These are phyloP conservation scores for Arthrobotrys megalospora DNA, from an alignment of 2,329 filamentous ascomycete species.

Conservation along the genomic window DNA sequence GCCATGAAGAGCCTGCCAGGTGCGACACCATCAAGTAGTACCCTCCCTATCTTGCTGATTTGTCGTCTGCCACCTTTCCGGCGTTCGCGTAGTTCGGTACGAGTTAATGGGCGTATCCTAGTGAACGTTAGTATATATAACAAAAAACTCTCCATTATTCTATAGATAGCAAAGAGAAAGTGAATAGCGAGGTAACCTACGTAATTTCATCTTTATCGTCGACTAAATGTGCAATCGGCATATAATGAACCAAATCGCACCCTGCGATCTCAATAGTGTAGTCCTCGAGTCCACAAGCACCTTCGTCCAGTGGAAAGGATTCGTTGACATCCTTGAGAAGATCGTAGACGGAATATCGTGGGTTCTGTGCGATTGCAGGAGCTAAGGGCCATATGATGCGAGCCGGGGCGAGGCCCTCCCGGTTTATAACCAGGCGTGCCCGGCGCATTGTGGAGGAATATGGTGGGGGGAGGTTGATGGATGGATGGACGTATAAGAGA, in stretches of 20 bases:
- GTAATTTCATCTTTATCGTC: constrained; percentile 63
- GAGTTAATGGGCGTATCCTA: constrained; percentile 63
- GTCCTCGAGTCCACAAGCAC: constrained; percentile 62
- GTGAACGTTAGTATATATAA: not conserved
- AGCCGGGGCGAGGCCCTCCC: constrained; percentile 61
- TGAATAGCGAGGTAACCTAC: constrained; percentile 53
- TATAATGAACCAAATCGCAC: constrained; percentile 64
- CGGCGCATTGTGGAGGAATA: constrained; percentile 60
- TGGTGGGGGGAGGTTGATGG: constrained; percentile 3
- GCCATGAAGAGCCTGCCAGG: constrained; percentile 62
- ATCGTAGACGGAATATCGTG: constrained; percentile 62
- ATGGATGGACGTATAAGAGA: too few relatives aligned
- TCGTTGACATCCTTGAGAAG: constrained; percentile 62
- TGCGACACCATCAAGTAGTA: constrained; percentile 63
- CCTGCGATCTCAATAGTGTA: constrained; percentile 64
- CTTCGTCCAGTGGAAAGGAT: constrained; percentile 62
- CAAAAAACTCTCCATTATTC: too few relatives aligned
- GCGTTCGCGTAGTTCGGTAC: constrained; percentile 62
- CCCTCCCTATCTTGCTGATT: constrained; percentile 63
- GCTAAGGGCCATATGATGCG: constrained; percentile 63
- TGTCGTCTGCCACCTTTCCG: constrained; percentile 62
- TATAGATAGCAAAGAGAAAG: not conserved
- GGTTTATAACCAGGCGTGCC: constrained; percentile 63
- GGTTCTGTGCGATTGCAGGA: constrained; percentile 59
- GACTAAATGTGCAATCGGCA: constrained; percentile 62